Percentiles rank a stretch among this genome's conserved stretches.
phyloP scores from a whole-genome alignment of 148 eudicot species.

The Rhododendron williamsianum region DNA sequence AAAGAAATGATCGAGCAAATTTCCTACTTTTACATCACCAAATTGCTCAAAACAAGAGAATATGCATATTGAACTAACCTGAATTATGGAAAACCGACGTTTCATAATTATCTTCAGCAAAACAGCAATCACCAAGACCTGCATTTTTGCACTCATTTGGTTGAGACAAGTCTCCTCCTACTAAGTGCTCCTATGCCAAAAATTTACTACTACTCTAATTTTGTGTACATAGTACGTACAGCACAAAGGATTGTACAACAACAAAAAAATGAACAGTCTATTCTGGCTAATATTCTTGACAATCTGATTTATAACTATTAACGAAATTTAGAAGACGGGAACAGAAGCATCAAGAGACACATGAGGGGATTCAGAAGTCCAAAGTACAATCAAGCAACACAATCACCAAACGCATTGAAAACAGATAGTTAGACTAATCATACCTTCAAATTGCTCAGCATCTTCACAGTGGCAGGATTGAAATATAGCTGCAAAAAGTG shows the following conservation, averaged over 20 bases:
- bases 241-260: conserved; percentile 1
- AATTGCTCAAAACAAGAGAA: not conserved
- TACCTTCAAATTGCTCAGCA: conserved; percentile 18
- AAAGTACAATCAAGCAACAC: not conserved
- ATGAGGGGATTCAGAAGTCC: not conserved
- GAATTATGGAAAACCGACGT: conserved; percentile 69
- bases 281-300: not conserved
- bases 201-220: not conserved
- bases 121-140: conserved; percentile 98
- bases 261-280: not conserved
- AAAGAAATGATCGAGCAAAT: not conserved
- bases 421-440: not conserved
- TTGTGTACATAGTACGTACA: not conserved
- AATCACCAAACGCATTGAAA: not conserved
- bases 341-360: not conserved
- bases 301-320: not conserved
- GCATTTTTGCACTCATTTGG: conserved; percentile 14
- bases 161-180: not conserved
- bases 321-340: not conserved
- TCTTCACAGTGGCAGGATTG: conserved; percentile 19
- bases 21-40: not conserved
- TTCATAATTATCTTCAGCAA: conserved; percentile 75
- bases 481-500: conserved; percentile 13
- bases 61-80: conserved; percentile 39
- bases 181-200: not conserved